A percentile compares a stretch with the other conserved stretches of the same genome.
Evolutionary conservation across 2,329 filamentous ascomycete genomes (phyloP).

Genomic region (Clonostachys sp.): DNA sequence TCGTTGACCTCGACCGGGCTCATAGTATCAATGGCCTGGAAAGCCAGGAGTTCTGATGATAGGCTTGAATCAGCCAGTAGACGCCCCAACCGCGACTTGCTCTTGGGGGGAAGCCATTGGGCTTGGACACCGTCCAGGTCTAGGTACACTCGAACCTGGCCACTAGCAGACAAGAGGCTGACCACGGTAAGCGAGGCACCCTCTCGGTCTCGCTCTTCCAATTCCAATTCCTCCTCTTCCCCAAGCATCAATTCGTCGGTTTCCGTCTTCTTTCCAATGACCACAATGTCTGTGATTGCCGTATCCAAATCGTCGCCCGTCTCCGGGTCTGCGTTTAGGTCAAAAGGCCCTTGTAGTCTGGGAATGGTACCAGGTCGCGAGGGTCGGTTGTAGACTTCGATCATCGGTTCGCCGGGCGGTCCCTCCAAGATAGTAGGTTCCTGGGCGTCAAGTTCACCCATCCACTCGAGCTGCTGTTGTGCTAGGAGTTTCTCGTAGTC

Average conservation of each 20-base stretch:
- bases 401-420: slow-evolving; percentile 37
- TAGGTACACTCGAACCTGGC: slow-evolving; percentile 56
- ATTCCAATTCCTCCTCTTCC: slow-evolving; percentile 58
- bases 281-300: slow-evolving; percentile 55
- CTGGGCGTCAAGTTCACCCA: slow-evolving; percentile 60
- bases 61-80: slow-evolving; percentile 28
- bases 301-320: slow-evolving; percentile 53
- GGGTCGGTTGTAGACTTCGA: slow-evolving; percentile 54
- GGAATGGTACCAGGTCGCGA: slow-evolving; percentile 53
- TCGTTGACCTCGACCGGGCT: slow-evolving; percentile 47
- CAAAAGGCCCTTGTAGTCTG: slow-evolving; percentile 58
- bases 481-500: slow-evolving; percentile 50
- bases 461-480: slow-evolving; percentile 64
- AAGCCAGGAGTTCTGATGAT: slow-evolving; percentile 47
- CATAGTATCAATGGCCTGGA: slow-evolving; percentile 59
- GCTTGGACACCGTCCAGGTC: slow-evolving; percentile 59
- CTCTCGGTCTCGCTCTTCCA: slow-evolving; percentile 39
- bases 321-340: slow-evolving; percentile 48
- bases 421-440: slow-evolving; percentile 53
- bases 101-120: slow-evolving; percentile 59
- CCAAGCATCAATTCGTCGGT: slow-evolving; percentile 56
- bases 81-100: slow-evolving; percentile 39
- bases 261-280: slow-evolving; percentile 59
- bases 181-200: slow-evolving; percentile 56
- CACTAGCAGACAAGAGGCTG: slow-evolving; percentile 56